A percentile compares a stretch with the other conserved stretches of the same genome.
Evolutionary conservation across 805 yeast species (phyloP).

Genomic region (Yarrowia sp.): DNA sequence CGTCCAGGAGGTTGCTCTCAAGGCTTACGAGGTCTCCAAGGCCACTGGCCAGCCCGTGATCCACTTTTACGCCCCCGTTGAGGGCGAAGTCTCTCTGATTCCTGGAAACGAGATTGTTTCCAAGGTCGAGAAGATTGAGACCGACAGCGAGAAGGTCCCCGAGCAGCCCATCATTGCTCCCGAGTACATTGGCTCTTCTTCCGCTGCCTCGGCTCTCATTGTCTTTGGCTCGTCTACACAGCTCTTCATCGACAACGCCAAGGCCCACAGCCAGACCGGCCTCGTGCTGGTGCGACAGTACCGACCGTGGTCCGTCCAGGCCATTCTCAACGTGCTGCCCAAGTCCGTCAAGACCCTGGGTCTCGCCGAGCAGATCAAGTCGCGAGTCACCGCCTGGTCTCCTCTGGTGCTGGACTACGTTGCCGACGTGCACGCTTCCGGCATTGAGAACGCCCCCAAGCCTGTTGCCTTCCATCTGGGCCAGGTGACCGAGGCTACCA

Average conservation of each 20-base stretch:
- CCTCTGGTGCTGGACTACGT: constrained; percentile 81
- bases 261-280: constrained; percentile 51
- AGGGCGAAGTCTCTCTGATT: constrained; percentile 12
- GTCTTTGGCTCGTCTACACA: constrained; percentile 66
- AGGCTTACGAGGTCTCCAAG: constrained; percentile 65
- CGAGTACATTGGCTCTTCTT: constrained; percentile 54
- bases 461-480: constrained; percentile 66
- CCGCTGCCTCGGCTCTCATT: constrained; percentile 61
- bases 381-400: constrained; percentile 58
- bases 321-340: constrained; percentile 61
- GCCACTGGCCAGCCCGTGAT: constrained; percentile 63
- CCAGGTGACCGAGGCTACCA: constrained; percentile 52
- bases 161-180: constrained; percentile 51
- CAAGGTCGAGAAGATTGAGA: constrained; percentile 42
- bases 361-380: constrained; percentile 69
- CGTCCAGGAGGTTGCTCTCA: constrained; percentile 60
- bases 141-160: constrained; percentile 36
- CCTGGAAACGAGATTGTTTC: constrained; percentile 43
- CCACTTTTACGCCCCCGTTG: constrained; percentile 62
- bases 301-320: constrained; percentile 72
- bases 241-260: constrained; percentile 52
- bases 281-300: constrained; percentile 67
- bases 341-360: constrained; percentile 61
- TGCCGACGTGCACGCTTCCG: constrained; percentile 54
- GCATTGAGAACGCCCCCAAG: constrained; percentile 45